phyloP scores from a whole-genome alignment of 257 asterid genomes.

The Gardenia jasminoides region DNA sequence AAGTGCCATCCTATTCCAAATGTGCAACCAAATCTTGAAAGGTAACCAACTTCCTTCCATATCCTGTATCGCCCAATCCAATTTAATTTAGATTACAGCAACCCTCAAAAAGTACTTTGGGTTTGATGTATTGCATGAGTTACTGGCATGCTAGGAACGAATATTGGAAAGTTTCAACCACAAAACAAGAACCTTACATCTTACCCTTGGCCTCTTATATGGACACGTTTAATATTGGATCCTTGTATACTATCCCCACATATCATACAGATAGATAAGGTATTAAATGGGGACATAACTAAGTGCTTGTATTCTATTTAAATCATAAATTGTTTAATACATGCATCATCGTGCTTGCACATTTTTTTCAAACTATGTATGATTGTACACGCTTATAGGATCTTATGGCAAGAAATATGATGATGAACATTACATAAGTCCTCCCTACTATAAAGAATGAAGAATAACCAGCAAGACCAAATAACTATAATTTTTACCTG shows the following conservation, averaged over 20 bases:
- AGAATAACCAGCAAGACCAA: conserved; percentile 4
- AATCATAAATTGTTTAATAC: not conserved
- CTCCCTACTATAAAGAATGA: not conserved
- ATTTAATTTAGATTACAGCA: not conserved
- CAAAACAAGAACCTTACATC: not conserved
- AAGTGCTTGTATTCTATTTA: not conserved
- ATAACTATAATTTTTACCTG: conserved; percentile 41
- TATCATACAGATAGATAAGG: not conserved
- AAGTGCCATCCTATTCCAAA: not conserved
- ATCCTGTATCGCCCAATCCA: not conserved
- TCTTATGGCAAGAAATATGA: not conserved
- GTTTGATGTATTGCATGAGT: not conserved
- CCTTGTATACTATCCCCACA: not conserved
- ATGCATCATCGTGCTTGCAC: not conserved
- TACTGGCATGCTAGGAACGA: not conserved
- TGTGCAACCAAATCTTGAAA: not conserved
- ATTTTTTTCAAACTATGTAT: not conserved
- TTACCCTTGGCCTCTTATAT: not conserved
- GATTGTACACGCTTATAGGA: not conserved
- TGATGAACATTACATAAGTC: not conserved
- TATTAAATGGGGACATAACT: not conserved
- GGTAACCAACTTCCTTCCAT: not conserved
- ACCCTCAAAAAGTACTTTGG: not conserved
- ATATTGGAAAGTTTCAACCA: not conserved
- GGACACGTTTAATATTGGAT: not conserved